Conservation (phyloP, 148 eudicot genomes). For the Nyssa sinensis region DNA sequence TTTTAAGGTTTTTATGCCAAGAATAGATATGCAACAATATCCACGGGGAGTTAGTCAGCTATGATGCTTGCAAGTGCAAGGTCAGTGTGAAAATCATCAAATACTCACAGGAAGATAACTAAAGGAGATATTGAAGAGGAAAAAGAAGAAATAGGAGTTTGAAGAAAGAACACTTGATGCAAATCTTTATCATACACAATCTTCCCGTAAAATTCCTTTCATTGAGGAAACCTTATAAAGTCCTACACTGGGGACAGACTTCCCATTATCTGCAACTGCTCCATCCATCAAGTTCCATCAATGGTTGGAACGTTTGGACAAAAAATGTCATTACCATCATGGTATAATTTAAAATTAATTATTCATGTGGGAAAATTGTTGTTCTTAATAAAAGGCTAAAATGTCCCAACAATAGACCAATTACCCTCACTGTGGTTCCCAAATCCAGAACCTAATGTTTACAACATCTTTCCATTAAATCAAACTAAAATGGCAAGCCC, state of each 20-base stretch:
- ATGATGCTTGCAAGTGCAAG: neutral
- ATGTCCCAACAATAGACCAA: neutral
- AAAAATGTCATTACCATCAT: neutral
- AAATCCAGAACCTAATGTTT: neutral
- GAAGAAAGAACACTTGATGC: neutral
- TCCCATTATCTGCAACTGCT: too few relatives aligned
- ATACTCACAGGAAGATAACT: neutral
- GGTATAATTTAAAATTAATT: neutral
- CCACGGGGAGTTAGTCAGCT: neutral
- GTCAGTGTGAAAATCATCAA: neutral
- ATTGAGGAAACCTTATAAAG: too few relatives aligned
- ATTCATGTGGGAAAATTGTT: neutral
- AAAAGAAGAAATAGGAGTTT: too few relatives aligned
- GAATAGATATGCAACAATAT: neutral
- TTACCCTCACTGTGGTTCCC: neutral
- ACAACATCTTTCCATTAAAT: neutral
- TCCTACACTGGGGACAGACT: too few relatives aligned
- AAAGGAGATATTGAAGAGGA: too few relatives aligned
- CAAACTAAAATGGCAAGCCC: neutral
- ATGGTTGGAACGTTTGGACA: neutral
- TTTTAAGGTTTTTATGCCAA: neutral
- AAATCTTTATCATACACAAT: neutral
- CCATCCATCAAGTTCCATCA: neutral
- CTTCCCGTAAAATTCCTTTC: neutral
- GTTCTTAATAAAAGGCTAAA: neutral